Conservation (phyloP, 2,329 filamentous ascomycete species). For the Ophiosphaerella narmari region DNA sequence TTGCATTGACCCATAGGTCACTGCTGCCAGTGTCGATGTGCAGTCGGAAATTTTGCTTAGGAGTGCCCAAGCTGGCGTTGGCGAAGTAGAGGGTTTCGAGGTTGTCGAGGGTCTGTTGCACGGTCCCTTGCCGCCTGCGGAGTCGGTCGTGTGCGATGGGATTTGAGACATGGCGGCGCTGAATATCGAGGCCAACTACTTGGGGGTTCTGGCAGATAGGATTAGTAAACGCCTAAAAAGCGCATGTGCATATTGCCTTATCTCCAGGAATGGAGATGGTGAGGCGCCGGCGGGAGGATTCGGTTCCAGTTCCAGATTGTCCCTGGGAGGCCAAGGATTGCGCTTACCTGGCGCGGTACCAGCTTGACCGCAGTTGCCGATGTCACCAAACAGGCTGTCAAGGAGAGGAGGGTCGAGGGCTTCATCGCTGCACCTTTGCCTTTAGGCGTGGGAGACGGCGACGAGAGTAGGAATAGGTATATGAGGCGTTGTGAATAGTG, state of each 20-base stretch:
- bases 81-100: constrained; percentile 64
- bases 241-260: background rate
- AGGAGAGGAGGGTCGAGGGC: constrained; percentile 24
- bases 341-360: constrained; percentile 41
- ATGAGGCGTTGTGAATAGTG: constrained; percentile 2
- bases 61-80: constrained; percentile 63
- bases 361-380: constrained; percentile 35
- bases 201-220: constrained; percentile 43
- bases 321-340: constrained; percentile 28
- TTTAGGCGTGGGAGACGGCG: background rate
- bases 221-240: constrained; percentile 13
- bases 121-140: constrained; percentile 49
- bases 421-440: constrained; percentile 29
- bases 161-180: constrained; percentile 53
- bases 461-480: background rate
- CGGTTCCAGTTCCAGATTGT: constrained; percentile 14
- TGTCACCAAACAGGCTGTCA: constrained; percentile 36
- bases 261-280: constrained; percentile 3
- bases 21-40: constrained; percentile 68
- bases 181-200: constrained; percentile 57
- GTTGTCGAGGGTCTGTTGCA: constrained; percentile 58
- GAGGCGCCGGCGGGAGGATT: constrained; percentile 12
- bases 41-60: constrained; percentile 58
- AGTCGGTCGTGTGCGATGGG: constrained; percentile 53
- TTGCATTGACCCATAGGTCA: constrained; percentile 70